Conservation (phyloP, 2,329 filamentous ascomycete genomes). For the Fusarium nisikadoi region DNA sequence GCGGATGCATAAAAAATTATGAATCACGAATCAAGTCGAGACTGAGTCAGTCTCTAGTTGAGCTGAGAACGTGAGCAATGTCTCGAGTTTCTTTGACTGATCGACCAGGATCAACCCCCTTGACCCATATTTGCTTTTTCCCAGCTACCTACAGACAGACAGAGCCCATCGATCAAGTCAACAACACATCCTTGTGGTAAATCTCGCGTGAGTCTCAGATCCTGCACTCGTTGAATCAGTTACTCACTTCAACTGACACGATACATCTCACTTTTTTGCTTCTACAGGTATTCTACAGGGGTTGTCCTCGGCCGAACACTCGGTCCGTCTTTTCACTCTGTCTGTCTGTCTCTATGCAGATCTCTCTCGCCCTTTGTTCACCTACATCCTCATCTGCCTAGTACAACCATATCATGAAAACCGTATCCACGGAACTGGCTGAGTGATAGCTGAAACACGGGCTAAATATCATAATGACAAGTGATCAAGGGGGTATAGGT, state of each 20-base stretch:
- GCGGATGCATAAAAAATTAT: slow-evolving; percentile 3
- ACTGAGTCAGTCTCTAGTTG: slow-evolving; percentile 12
- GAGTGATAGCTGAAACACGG: slow-evolving; percentile 32
- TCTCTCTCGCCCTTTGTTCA: slow-evolving; percentile 22
- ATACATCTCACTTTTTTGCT: slow-evolving; percentile 10
- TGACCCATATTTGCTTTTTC: slow-evolving; percentile 24
- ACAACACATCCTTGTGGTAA: slow-evolving; percentile 22
- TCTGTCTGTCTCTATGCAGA: slow-evolving; percentile 8
- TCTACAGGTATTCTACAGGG: slow-evolving; percentile 16
- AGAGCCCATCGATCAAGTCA: neutral
- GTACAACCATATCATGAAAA: neutral
- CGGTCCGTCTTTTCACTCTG: slow-evolving; percentile 4
- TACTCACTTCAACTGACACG: slow-evolving; percentile 11
- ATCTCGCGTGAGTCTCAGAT: slow-evolving; percentile 36
- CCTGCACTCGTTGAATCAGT: slow-evolving; percentile 40
- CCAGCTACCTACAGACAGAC: neutral
- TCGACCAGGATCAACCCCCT: slow-evolving; percentile 7
- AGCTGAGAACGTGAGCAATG: slow-evolving; percentile 33
- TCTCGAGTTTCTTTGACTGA: slow-evolving; percentile 20
- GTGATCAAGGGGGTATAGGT: slow-evolving; percentile 26
- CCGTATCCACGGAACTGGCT: slow-evolving; percentile 35
- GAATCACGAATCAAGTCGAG: neutral
- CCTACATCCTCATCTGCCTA: neutral
- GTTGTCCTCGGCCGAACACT: slow-evolving; percentile 14
- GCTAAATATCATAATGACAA: slow-evolving; percentile 21